Base-by-base conservation (phyloP, 1,284 basidiomycete species). In the Ustilago nuda region DNA sequence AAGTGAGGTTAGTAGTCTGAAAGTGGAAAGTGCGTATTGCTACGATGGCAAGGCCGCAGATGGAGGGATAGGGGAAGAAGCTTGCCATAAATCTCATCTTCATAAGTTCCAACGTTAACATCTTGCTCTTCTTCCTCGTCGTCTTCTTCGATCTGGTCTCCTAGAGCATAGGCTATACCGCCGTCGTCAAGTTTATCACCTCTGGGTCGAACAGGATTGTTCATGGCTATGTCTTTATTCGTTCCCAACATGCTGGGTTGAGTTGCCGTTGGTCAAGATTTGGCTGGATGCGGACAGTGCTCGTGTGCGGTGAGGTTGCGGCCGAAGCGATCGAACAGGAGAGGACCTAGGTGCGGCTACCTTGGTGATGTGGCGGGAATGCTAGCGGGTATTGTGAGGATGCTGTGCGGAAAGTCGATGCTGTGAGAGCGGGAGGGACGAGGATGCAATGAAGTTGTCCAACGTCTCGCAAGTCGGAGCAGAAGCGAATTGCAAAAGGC, bases 91-190 rank as follows among this genome's bases (percentile, higher is more conserved):
- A 76, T 72, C 56, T 78, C 75, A 37, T 80, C 75, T 61, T 73
- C 72, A 37, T 72, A 70, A 7, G 62, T 63, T 36, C 69, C 69
- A n/a, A 78, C 15, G 12, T 64, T 51, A 32, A 68, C 61, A 30
- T 78, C 78, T 43, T 75, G 72, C 3, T 78, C 78, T 45, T 80
- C 78, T 48, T 80, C 78, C 15, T 80, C 78, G 46, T 74, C 75
- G 37, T 80, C 78, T 46, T 75, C 78, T 39, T 72, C 76, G 58
- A 72, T 72, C 43, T 66, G 70, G 9, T 80, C 67, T 4, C 46
- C 60, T 48, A 72, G 54, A 50, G 51, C 70, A 37, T 72, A 72
- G 8, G 61, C 41, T 2, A 66, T 50, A 43, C 66, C 66, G 35
- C 36, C 62, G 36, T 69, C 58, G 36, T 69, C 58, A 5, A 72